phyloP scores from a whole-genome alignment of 106 monocot genomes.

The Phalaenopsis equestris region DNA sequence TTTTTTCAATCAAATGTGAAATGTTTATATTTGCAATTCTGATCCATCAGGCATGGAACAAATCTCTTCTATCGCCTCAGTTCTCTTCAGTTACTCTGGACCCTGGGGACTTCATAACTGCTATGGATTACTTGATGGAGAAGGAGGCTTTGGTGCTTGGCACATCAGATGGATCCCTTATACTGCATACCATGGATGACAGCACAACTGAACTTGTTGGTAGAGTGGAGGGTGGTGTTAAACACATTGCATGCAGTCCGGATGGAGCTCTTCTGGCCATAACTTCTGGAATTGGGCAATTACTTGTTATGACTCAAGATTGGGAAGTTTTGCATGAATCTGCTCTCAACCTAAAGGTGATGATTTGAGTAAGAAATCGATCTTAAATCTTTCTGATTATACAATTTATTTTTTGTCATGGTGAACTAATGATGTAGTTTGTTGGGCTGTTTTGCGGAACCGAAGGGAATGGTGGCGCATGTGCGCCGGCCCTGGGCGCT shows the following conservation, averaged over 20 bases:
- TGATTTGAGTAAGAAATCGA: slow-evolving; percentile 34
- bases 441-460: no score
- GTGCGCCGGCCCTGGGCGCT: no score
- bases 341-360: slow-evolving; percentile 41
- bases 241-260: slow-evolving; percentile 65
- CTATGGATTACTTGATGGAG: slow-evolving; percentile 88
- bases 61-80: slow-evolving; percentile 22
- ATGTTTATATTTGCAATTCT: not conserved
- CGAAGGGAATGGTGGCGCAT: no score
- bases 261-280: slow-evolving; percentile 91
- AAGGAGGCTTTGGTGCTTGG: slow-evolving; percentile 80
- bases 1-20: no score
- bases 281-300: slow-evolving; percentile 64
- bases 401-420: not conserved
- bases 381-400: not conserved
- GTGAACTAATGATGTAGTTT: not conserved
- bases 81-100: slow-evolving; percentile 36
- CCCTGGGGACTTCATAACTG: slow-evolving; percentile 48
- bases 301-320: slow-evolving; percentile 83
- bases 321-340: slow-evolving; percentile 92
- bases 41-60: slow-evolving; percentile 24
- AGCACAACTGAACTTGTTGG: slow-evolving; percentile 73
- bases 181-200: slow-evolving; percentile 46
- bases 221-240: slow-evolving; percentile 79
- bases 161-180: slow-evolving; percentile 50